Evolutionary conservation across 2,329 filamentous ascomycete species (phyloP).

Genomic region (Macrophomina pseudophaseolina): DNA sequence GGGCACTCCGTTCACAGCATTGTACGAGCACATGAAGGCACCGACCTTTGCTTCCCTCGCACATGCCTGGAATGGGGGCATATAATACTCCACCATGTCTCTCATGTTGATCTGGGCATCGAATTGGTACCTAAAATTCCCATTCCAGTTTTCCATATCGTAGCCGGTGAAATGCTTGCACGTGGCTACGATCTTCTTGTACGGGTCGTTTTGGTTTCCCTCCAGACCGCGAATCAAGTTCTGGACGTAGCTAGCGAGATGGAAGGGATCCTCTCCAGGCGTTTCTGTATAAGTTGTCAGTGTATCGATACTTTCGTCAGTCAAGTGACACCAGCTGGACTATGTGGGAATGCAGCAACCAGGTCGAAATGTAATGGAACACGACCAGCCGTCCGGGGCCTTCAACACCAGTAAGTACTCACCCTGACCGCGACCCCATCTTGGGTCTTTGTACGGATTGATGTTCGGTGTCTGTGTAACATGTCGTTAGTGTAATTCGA

Average conservation of each 20-base stretch:
- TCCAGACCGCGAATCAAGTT: slow-evolving; percentile 60
- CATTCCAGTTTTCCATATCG: slow-evolving; percentile 36
- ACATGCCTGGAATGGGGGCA: slow-evolving; percentile 65
- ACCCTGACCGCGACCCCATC: slow-evolving; percentile 64
- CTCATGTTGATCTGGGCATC: slow-evolving; percentile 63
- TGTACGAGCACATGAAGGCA: slow-evolving; percentile 62
- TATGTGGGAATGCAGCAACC: too few relatives aligned
- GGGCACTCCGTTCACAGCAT: slow-evolving; percentile 69
- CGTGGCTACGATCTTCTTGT: slow-evolving; percentile 50
- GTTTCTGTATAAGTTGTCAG: slow-evolving; percentile 47
- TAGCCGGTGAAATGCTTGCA: slow-evolving; percentile 52
- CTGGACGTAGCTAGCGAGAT: slow-evolving; percentile 57
- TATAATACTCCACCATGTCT: slow-evolving; percentile 71
- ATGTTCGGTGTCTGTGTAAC: slow-evolving; percentile 63
- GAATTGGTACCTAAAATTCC: slow-evolving; percentile 52
- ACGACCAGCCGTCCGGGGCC: too few relatives aligned
- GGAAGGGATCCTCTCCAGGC: slow-evolving; percentile 62
- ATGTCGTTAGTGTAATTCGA: neutral
- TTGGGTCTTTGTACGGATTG: slow-evolving; percentile 67
- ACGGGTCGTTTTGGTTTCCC: slow-evolving; percentile 39
- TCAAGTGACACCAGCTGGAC: too few relatives aligned
- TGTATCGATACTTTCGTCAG: too few relatives aligned
- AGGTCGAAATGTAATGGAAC: too few relatives aligned
- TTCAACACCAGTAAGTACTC: neutral
- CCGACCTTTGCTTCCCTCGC: slow-evolving; percentile 52